Base-by-base conservation (phyloP, 140 eudicot species). In the Anethum foeniculum region DNA sequence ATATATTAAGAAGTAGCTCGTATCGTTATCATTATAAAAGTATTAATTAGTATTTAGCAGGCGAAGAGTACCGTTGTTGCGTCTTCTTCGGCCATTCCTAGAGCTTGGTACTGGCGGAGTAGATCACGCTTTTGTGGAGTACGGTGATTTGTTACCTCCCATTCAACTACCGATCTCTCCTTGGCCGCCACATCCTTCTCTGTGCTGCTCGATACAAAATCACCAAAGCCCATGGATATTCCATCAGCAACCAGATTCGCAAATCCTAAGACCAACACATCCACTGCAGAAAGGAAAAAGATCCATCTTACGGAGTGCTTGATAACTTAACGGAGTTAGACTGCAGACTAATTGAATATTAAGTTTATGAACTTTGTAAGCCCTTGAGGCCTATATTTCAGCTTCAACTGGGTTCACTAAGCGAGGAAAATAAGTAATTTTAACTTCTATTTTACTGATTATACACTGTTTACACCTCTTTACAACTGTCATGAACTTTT, bases 161-260 rank as follows among this genome's bases (percentile, higher is more conserved):
- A 92, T 51, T 82, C 85, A 5, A 93, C 81, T 44, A 92, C 91
- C 10, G 82, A 80, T 75, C 91, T 88, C 87, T 92, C 96, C 83
- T 81, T 92, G 39, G 81, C 87, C 30, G 97, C 93, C 83, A 92
- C 92, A 10, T 87, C 93, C 58, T 80, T 88, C 83, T 89, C 96
- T 11, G 97, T 90, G 88, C 87, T 82, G 44, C 88, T 92, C 2
- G 96, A 90, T 77, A 92, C 89, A 38, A 82, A 92, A 86, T 92
- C 97, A 39, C 96, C 97, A 19, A 92, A 90, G 68, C 97, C 97
- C 97, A 92, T 90, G 62, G 97, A 92, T 80, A 90, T 92, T 14
- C 96, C 97, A 84, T 90, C 97, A 0, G 93, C 97, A 79, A 92
- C 97, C 78, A 92, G 83, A 82, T 92, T 92, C 3, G 96, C 93